These are phyloP conservation scores for Fusarium avenaceum DNA, from an alignment of 2,329 filamentous ascomycete genomes.

Conservation along the genomic window DNA sequence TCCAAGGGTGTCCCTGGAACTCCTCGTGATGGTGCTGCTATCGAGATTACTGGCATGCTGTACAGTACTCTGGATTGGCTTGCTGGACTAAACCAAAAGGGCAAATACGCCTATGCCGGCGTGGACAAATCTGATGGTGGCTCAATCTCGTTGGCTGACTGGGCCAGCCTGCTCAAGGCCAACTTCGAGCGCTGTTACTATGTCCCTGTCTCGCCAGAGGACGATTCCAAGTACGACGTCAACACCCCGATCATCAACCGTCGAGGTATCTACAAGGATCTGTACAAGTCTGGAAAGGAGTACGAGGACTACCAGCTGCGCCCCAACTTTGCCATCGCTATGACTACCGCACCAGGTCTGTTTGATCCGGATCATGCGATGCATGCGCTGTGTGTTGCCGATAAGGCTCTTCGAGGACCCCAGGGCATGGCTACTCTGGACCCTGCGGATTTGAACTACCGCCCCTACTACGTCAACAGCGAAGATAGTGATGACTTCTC, in stretches of 20 bases:
- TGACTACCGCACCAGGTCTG: constrained; percentile 91
- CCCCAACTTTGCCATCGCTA: constrained; percentile 93
- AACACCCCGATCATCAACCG: constrained; percentile 86
- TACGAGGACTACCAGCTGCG: constrained; percentile 98
- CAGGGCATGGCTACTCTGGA: constrained; percentile 97
- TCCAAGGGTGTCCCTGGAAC: constrained; percentile 96
- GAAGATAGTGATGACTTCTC: constrained; percentile 93
- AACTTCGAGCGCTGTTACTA: constrained; percentile 97
- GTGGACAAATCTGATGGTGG: constrained; percentile 75
- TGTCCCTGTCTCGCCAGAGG: constrained; percentile 75
- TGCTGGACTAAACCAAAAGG: constrained; percentile 72
- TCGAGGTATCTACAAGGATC: constrained; percentile 96
- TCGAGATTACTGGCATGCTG: constrained; percentile 93
- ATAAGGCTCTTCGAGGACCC: constrained; percentile 84
- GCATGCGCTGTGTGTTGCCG: constrained; percentile 82
- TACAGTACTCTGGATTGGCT: constrained; percentile 93
- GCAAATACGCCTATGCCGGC: constrained; percentile 78
- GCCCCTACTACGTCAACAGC: constrained; percentile 93
- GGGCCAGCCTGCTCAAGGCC: constrained; percentile 82
- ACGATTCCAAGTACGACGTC: constrained; percentile 84
- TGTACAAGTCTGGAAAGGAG: constrained; percentile 93
- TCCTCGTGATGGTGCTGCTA: constrained; percentile 93
- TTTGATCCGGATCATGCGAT: constrained; percentile 86
- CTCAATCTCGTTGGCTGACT: constrained; percentile 78
- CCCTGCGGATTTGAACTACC: constrained; percentile 91